phyloP scores from a whole-genome alignment of 2,329 filamentous ascomycete species.

The Cladosporium halotolerans region DNA sequence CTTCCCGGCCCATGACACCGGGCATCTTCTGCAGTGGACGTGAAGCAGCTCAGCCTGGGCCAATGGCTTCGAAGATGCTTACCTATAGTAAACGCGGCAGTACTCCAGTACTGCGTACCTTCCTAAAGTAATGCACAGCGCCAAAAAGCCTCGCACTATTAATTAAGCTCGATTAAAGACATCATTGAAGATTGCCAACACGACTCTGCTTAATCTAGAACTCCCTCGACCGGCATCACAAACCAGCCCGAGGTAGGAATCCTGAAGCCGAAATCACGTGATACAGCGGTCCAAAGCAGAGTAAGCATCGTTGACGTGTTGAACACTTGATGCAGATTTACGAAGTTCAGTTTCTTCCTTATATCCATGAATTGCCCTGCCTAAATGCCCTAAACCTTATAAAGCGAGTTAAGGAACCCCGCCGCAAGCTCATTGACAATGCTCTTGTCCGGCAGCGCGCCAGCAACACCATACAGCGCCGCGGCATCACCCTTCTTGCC shows the following conservation, averaged over 20 bases:
- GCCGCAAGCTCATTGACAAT: constrained; percentile 84
- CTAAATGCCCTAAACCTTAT: constrained; percentile 59
- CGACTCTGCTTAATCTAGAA: too few species aligned
- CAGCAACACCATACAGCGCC: constrained; percentile 89
- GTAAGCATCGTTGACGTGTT: neutral
- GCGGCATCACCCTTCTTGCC: constrained; percentile 68
- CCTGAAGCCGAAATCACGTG: neutral
- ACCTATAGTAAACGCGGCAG: neutral
- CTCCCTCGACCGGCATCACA: too few species aligned
- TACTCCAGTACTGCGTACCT: too few species aligned
- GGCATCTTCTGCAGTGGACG: neutral
- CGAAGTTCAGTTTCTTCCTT: constrained; percentile 10
- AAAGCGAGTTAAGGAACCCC: constrained; percentile 87
- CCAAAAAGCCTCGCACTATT: too few species aligned
- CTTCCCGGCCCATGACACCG: too few species aligned
- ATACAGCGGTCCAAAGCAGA: neutral
- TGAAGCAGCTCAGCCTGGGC: neutral
- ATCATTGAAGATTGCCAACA: too few species aligned
- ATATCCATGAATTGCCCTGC: neutral
- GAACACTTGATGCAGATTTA: neutral
- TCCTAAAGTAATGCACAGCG: too few species aligned
- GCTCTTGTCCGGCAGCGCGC: constrained; percentile 90
- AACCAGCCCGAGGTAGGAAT: too few species aligned
- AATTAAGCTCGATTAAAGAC: too few species aligned
- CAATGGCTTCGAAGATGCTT: constrained; percentile 9